Evolutionary conservation across 345 rosid genomes (phyloP).

Genomic region (Anastatica hierochuntica): DNA sequence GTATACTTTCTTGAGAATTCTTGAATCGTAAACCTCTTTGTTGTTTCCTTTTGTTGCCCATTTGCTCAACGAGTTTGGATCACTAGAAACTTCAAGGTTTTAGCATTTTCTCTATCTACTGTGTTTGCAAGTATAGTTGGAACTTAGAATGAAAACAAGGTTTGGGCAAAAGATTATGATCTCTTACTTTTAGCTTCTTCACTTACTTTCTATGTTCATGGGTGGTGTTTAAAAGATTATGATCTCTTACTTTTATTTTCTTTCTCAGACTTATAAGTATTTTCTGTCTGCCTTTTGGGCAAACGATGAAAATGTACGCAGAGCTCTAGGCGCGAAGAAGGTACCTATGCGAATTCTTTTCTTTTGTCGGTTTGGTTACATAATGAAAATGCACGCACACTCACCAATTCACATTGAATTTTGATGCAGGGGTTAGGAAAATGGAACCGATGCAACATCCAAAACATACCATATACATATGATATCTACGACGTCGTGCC

Average conservation of each 20-base stretch:
- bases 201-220: no score
- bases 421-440: conserved; percentile 7
- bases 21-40: neutral
- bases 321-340: conserved; percentile 24
- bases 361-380: neutral
- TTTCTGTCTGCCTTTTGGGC: conserved; percentile 27
- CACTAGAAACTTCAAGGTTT: conserved; percentile 77
- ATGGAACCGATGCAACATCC: conserved; percentile 21
- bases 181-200: neutral
- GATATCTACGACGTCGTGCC: neutral
- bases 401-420: neutral
- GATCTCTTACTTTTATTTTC: neutral
- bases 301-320: conserved; percentile 27
- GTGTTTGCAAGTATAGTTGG: neutral
- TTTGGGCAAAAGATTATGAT: neutral
- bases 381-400: neutral
- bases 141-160: no score
- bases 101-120: no score
- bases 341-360: neutral
- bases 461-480: conserved; percentile 15
- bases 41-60: conserved; percentile 38
- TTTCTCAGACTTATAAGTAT: conserved; percentile 17
- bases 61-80: conserved; percentile 91
- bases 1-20: neutral
- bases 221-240: neutral